These are phyloP conservation scores for Mortierella sp. DNA, from an alignment of 371 early-diverging fungal genomes.

Conservation along the genomic window DNA sequence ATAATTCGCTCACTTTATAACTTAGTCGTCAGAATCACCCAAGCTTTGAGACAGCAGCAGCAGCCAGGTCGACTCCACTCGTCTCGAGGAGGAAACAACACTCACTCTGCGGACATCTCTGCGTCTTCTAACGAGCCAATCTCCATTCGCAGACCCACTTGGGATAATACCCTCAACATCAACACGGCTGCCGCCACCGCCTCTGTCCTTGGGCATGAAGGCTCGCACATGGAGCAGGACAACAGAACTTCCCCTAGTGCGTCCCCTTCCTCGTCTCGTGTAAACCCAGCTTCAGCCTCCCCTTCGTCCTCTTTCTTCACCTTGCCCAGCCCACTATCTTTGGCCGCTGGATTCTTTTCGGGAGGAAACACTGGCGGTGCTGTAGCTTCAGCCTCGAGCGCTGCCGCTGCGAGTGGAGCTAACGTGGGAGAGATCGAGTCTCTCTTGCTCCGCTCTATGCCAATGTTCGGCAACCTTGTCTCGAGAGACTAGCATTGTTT, in stretches of 20 bases:
- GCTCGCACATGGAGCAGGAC: conserved; percentile 16
- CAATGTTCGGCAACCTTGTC: conserved; percentile 54
- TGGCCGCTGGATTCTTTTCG: conserved; percentile 22
- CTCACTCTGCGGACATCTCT: neutral
- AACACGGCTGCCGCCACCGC: conserved; percentile 11
- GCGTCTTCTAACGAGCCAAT: conserved; percentile 2
- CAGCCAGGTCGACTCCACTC: conserved; percentile 27
- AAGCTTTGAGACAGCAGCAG: conserved; percentile 44
- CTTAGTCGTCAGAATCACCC: conserved; percentile 51
- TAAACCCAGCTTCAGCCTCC: conserved; percentile 10
- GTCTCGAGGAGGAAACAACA: conserved; percentile 24
- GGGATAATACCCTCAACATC: conserved; percentile 20
- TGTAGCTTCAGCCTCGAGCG: conserved; percentile 9
- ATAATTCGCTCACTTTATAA: neutral
- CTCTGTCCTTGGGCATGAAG: conserved; percentile 4
- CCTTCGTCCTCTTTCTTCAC: conserved; percentile 30
- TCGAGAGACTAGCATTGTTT: conserved; percentile 23
- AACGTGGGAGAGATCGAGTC: conserved; percentile 48
- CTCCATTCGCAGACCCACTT: conserved; percentile 9
- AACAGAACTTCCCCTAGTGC: conserved; percentile 3
- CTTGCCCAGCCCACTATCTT: conserved; percentile 18
- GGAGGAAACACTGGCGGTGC: conserved; percentile 2
- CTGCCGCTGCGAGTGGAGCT: conserved; percentile 12
- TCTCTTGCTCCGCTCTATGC: conserved; percentile 50
- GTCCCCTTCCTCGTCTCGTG: conserved; percentile 8